Percentiles rank a stretch among this genome's conserved stretches.
Conservation (phyloP, 257 asterid genomes). For the Paulownia fortunei region DNA sequence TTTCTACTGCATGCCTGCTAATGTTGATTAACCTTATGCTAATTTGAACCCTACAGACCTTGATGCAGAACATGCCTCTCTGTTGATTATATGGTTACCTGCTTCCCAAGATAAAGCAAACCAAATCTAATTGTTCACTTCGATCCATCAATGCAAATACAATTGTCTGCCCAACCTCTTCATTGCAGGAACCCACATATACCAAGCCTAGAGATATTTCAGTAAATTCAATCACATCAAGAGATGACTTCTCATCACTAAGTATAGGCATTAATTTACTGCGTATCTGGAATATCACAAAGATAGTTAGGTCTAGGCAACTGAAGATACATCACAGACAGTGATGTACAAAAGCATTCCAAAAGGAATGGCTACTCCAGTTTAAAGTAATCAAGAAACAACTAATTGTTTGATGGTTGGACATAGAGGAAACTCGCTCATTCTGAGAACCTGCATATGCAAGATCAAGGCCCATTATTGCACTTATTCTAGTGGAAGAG, state of each 20-base stretch:
- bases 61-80: no score
- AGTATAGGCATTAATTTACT: constrained; percentile 65
- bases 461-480: constrained; percentile 97
- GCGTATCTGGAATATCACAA: constrained; percentile 59
- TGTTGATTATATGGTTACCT: no score
- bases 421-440: constrained; percentile 45
- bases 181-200: constrained; percentile 91
- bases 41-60: background rate
- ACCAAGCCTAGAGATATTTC: constrained; percentile 90
- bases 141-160: constrained; percentile 88
- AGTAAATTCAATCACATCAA: constrained; percentile 90
- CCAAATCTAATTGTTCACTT: constrained; percentile 95
- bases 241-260: constrained; percentile 74
- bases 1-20: background rate
- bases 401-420: constrained; percentile 1
- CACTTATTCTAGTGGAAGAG: constrained; percentile 81
- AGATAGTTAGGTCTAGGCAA: constrained; percentile 23
- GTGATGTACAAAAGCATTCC: background rate
- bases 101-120: constrained; percentile 92
- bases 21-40: background rate
- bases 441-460: constrained; percentile 97
- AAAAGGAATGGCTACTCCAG: no score
- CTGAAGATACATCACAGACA: constrained; percentile 10
- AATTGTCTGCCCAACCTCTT: constrained; percentile 90
- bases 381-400: no score